A percentile compares a stretch with the other conserved stretches of the same genome.
phyloP scores from a whole-genome alignment of 495 filamentous ascomycete genomes.

The Aspergillus haitiensis region DNA sequence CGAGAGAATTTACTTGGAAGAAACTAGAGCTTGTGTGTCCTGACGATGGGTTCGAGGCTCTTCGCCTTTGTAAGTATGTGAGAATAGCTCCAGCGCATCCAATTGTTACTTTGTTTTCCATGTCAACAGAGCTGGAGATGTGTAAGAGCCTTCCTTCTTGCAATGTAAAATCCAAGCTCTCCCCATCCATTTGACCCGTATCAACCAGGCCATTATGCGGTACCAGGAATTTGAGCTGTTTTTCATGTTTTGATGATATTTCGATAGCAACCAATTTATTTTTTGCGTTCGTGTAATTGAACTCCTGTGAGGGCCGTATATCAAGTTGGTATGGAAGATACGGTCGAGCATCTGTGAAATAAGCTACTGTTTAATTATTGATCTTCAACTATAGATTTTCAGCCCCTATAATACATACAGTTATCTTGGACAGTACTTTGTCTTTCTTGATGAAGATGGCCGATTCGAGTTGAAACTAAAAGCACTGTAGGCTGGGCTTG shows the following conservation, averaged over 20 bases:
- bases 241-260: conserved; percentile 37
- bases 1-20: conserved; percentile 63
- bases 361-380: background rate
- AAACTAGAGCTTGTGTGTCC: conserved; percentile 49
- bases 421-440: conserved; percentile 31
- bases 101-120: conserved; percentile 71
- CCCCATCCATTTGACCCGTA: conserved; percentile 43
- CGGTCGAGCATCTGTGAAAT: conserved; percentile 36
- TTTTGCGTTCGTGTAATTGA: conserved; percentile 68
- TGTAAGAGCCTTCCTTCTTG: conserved; percentile 68
- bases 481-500: conserved; percentile 80
- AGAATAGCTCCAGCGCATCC: conserved; percentile 88
- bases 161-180: conserved; percentile 50
- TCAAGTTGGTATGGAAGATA: conserved; percentile 69
- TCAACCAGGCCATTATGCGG: conserved; percentile 56
- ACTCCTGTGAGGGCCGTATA: conserved; percentile 72
- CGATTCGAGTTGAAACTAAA: conserved; percentile 68
- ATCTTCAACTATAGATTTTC: no score
- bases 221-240: conserved; percentile 49
- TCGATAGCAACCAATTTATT: conserved; percentile 63
- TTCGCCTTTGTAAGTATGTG: conserved; percentile 71
- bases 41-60: conserved; percentile 57
- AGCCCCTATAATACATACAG: conserved; percentile 19
- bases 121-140: conserved; percentile 70
- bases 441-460: conserved; percentile 47